These are phyloP conservation scores for Boletus rufocinnamomeus DNA, from an alignment of 768 basidiomycete genomes.

Conservation along the genomic window DNA sequence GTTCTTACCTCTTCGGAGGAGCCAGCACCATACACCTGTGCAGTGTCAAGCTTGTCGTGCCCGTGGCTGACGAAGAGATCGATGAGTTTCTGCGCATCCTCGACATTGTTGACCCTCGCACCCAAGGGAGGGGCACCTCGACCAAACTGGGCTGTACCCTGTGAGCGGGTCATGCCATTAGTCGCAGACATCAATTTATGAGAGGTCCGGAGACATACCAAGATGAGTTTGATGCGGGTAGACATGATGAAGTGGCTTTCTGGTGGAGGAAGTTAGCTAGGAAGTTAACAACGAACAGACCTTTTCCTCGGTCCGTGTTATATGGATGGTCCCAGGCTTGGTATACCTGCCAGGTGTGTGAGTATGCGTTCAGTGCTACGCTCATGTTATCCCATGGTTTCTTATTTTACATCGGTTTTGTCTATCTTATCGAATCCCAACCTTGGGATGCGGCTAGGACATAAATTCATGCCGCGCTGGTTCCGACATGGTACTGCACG, in stretches of 20 bases:
- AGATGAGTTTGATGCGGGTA: conserved; percentile 7
- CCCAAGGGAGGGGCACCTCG: conserved; percentile 5
- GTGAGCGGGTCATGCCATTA: background rate
- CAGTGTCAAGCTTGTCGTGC: conserved; percentile 15
- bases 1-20: too few species aligned
- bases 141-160: conserved; percentile 24
- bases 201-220: conserved; percentile 3
- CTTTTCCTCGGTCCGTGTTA: background rate
- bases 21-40: conserved; percentile 14
- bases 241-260: background rate
- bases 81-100: conserved; percentile 23
- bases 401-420: background rate
- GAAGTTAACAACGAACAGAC: background rate
- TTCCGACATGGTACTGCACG: too few species aligned
- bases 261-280: background rate
- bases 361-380: background rate
- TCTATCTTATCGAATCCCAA: too few species aligned
- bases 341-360: background rate
- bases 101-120: conserved; percentile 14
- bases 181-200: background rate
- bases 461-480: too few species aligned
- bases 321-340: background rate
- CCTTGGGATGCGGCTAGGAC: too few species aligned
- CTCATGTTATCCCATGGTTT: background rate
- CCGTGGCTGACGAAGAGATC: conserved; percentile 21